phyloP scores from a whole-genome alignment of 495 filamentous ascomycete genomes.

The Aspergillus funiculosus region DNA sequence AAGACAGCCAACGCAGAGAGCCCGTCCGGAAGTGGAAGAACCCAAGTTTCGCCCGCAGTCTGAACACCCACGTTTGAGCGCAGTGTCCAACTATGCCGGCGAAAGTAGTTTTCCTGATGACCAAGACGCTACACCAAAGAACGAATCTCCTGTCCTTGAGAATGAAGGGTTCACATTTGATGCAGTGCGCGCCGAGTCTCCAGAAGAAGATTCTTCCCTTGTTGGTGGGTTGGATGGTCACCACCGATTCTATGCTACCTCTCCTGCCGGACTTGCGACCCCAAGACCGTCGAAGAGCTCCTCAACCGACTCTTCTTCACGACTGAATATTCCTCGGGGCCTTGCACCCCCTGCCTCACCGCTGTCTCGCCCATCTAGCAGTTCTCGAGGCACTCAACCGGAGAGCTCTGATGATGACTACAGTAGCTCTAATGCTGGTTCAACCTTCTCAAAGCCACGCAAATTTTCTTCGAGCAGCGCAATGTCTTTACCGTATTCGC shows the following conservation, averaged over 20 bases:
- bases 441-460: constrained; percentile 47
- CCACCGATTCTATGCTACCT: constrained; percentile 21
- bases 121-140: constrained; percentile 30
- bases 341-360: constrained; percentile 56
- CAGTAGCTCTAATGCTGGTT: constrained; percentile 48
- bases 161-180: constrained; percentile 35
- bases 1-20: constrained; percentile 37
- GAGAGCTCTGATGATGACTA: constrained; percentile 64
- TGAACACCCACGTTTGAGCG: constrained; percentile 67
- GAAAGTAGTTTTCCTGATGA: constrained; percentile 33
- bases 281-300: constrained; percentile 29
- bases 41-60: constrained; percentile 61
- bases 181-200: constrained; percentile 43
- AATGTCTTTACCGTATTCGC: constrained; percentile 55
- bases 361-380: constrained; percentile 48
- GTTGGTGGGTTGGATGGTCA: constrained; percentile 16
- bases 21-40: constrained; percentile 53
- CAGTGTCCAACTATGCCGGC: constrained; percentile 47
- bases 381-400: constrained; percentile 48
- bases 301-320: constrained; percentile 44
- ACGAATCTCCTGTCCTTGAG: constrained; percentile 19
- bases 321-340: constrained; percentile 38
- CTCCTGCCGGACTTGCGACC: constrained; percentile 7
- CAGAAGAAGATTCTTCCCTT: constrained; percentile 34
- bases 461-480: constrained; percentile 64